A percentile compares a stretch with the other conserved stretches of the same genome.
These are phyloP conservation scores for Yamadazyma buinensis DNA, from an alignment of 1,139 yeast species.

Conservation along the genomic window DNA sequence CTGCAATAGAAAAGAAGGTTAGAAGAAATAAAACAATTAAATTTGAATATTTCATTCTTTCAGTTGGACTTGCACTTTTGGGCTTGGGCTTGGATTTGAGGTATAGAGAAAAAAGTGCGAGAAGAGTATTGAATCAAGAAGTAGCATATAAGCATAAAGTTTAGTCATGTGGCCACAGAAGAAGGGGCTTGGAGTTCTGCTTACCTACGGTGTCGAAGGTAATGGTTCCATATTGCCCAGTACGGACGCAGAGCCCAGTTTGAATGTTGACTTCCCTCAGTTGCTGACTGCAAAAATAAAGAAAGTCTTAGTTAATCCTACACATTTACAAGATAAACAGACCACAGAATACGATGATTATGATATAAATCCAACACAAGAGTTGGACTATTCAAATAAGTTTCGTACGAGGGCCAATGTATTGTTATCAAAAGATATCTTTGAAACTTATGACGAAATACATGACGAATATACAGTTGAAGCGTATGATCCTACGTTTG, in stretches of 20 bases:
- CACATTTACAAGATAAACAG: slow-evolving; percentile 7
- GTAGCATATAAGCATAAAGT: too few relatives aligned
- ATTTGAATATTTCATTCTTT: background rate
- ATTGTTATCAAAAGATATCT: slow-evolving; percentile 22
- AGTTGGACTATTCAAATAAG: too few relatives aligned
- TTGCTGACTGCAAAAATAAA: slow-evolving; percentile 4
- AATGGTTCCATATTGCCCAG: slow-evolving; percentile 17
- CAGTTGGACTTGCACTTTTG: too few relatives aligned
- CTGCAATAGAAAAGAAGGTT: background rate
- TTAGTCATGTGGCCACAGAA: slow-evolving; percentile 41
- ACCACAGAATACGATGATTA: slow-evolving; percentile 1
- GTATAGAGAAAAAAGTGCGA: background rate
- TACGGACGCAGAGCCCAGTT: background rate
- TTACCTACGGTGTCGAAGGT: slow-evolving; percentile 37
- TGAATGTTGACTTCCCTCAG: slow-evolving; percentile 5
- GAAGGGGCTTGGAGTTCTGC: slow-evolving; percentile 37
- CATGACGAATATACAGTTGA: slow-evolving; percentile 1
- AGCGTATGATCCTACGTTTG: slow-evolving; percentile 39
- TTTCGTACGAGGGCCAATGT: too few relatives aligned
- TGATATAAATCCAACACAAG: background rate
- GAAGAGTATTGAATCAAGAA: background rate
- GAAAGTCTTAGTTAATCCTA: slow-evolving; percentile 2
- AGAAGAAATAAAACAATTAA: background rate
- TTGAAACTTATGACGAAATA: slow-evolving; percentile 21
- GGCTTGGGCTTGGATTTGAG: too few relatives aligned